Evolutionary conservation across 495 filamentous ascomycete species (phyloP).

Genomic region (Penicillium parvum): DNA sequence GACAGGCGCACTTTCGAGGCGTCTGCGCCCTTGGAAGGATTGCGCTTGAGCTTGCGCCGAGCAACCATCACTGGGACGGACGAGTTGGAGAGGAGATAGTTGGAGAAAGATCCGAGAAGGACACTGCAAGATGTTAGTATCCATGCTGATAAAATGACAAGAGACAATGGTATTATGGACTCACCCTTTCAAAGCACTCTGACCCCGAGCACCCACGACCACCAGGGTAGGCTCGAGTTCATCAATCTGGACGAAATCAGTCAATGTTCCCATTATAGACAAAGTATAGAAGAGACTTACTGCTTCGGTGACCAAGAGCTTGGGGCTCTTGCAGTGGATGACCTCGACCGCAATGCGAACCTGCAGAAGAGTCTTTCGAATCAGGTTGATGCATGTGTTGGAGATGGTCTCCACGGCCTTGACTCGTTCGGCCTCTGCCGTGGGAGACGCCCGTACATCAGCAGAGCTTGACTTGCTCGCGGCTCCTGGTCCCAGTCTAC

Average conservation of each 20-base stretch:
- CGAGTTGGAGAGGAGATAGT: conserved; percentile 92
- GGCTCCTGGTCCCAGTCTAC: conserved; percentile 33
- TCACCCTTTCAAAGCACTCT: conserved; percentile 90
- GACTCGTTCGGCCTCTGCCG: conserved; percentile 70
- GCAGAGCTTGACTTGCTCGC: conserved; percentile 41
- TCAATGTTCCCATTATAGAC: conserved; percentile 8
- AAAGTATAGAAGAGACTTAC: conserved; percentile 33
- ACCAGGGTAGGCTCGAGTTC: conserved; percentile 87
- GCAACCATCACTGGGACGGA: conserved; percentile 96
- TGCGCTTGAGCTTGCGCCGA: conserved; percentile 70
- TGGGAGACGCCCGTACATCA: conserved; percentile 44
- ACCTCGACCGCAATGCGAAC: conserved; percentile 91
- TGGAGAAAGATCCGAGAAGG: conserved; percentile 90
- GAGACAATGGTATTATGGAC: conserved; percentile 15
- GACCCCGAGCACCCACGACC: conserved; percentile 82
- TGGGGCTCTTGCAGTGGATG: conserved; percentile 95
- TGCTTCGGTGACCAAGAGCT: conserved; percentile 78
- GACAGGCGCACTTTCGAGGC: conserved; percentile 55
- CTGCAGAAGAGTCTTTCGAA: conserved; percentile 86
- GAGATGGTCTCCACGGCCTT: conserved; percentile 73
- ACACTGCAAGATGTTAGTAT: conserved; percentile 51
- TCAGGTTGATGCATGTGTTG: conserved; percentile 70
- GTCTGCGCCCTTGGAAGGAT: conserved; percentile 56
- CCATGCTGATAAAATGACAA: neutral
- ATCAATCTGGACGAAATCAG: conserved; percentile 62